Evolutionary conservation across 768 basidiomycete species (phyloP).

Genomic region (Infundibulicybe gibba): DNA sequence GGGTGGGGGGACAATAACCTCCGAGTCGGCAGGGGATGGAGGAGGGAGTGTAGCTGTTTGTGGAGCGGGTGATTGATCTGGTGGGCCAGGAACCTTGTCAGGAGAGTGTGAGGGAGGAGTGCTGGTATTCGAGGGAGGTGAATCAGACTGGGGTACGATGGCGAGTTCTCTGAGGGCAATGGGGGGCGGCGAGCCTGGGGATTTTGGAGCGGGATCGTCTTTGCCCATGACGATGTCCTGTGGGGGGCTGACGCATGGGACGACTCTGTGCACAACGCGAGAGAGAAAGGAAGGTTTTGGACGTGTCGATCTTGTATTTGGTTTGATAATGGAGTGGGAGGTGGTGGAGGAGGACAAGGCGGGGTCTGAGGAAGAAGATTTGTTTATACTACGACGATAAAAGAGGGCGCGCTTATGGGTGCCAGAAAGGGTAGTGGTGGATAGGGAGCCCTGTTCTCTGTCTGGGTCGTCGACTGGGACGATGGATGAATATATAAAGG

Average conservation of each 20-base stretch:
- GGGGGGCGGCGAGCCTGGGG: constrained; percentile 6
- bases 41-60: constrained; percentile 18
- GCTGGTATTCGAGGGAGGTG: too few relatives aligned
- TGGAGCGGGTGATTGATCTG: constrained; percentile 4
- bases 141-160: too few relatives aligned
- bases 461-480: constrained; percentile 21
- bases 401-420: constrained; percentile 36
- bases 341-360: constrained; percentile 27
- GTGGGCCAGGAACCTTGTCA: neutral
- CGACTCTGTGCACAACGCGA: constrained; percentile 29
- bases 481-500: constrained; percentile 1
- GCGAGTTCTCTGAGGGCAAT: constrained; percentile 6
- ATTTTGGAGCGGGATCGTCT: constrained; percentile 10
- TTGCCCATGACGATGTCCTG: constrained; percentile 4
- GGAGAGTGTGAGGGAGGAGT: constrained; percentile 3
- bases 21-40: constrained; percentile 22
- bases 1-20: constrained; percentile 32
- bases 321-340: constrained; percentile 28
- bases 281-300: constrained; percentile 23
- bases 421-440: constrained; percentile 31
- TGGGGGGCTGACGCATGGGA: constrained; percentile 26
- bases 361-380: constrained; percentile 29
- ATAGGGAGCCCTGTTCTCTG: constrained; percentile 37
- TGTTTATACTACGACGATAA: constrained; percentile 38
- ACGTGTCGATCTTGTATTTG: constrained; percentile 11